phyloP scores from a whole-genome alignment of 2,329 filamentous ascomycete genomes.

The Penicillium sp. region DNA sequence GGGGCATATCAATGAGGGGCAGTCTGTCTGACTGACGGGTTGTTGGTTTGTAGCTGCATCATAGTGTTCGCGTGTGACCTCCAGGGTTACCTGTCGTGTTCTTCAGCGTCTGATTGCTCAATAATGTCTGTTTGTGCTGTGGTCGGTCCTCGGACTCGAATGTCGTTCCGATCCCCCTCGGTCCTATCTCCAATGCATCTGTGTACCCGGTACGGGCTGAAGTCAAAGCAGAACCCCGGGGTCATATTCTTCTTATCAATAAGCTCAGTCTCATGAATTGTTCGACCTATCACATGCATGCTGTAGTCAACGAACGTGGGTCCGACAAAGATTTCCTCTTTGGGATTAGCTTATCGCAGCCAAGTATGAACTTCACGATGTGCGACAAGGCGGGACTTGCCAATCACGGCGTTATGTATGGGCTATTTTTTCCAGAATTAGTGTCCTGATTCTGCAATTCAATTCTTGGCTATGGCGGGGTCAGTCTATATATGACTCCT shows the following conservation, averaged over 20 bases:
- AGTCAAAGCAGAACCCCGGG: not conserved
- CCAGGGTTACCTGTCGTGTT: not conserved
- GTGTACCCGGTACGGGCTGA: not conserved
- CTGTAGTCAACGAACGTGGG: slow-evolving; percentile 6
- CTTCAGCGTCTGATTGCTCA: not conserved
- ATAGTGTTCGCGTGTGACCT: not conserved
- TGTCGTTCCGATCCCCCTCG: not conserved
- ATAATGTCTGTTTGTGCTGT: not conserved
- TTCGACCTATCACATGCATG: not conserved
- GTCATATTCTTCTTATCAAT: not conserved
- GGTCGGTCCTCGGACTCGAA: not conserved
- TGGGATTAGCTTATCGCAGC: slow-evolving; percentile 8
- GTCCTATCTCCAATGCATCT: not conserved
- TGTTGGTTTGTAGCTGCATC: not conserved
- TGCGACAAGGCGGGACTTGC: slow-evolving; percentile 4
- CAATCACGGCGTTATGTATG: slow-evolving; percentile 3
- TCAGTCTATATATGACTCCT: not conserved
- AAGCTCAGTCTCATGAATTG: not conserved
- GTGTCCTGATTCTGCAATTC: not conserved
- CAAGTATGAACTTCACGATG: not conserved
- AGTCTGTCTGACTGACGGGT: not conserved
- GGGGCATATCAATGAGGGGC: slow-evolving; percentile 10
- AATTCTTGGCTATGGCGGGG: not conserved
- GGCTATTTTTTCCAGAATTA: not conserved
- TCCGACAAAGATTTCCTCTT: slow-evolving; percentile 23